Percentiles rank a stretch among this genome's conserved stretches.
Evolutionary conservation across 192 early-diverging fungal genomes (phyloP).

Genomic region (Haplosporangium gracile): DNA sequence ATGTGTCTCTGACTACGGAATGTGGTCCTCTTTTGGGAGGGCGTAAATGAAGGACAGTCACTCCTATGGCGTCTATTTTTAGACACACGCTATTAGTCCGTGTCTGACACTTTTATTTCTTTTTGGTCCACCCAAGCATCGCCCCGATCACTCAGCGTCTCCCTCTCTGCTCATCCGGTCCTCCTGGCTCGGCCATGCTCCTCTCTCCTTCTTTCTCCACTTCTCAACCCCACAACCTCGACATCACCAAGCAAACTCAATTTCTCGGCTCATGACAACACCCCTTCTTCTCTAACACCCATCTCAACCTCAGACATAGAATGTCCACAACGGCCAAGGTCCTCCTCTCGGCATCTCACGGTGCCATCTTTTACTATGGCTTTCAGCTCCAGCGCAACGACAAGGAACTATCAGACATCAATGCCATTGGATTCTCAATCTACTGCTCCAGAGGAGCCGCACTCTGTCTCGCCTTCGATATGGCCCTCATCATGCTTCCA

Average conservation of each 20-base stretch:
- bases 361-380: conserved; percentile 63
- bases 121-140: neutral
- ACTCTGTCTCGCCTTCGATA: conserved; percentile 66
- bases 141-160: neutral
- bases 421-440: conserved; percentile 64
- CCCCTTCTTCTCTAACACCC: neutral
- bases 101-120: neutral
- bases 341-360: conserved; percentile 51
- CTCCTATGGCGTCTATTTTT: neutral
- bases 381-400: conserved; percentile 66
- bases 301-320: neutral
- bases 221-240: neutral
- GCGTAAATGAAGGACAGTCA: neutral
- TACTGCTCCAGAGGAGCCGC: conserved; percentile 70
- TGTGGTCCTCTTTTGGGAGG: neutral
- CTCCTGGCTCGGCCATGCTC: neutral
- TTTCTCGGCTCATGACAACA: neutral
- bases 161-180: neutral
- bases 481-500: conserved; percentile 66
- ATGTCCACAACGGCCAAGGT: conserved; percentile 27
- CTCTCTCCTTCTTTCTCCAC: neutral
- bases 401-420: conserved; percentile 61
- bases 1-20: neutral
- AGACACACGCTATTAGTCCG: neutral
- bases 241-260: neutral